Conservation (phyloP, 2,329 filamentous ascomycete species). For the Remersonia thermophila region DNA sequence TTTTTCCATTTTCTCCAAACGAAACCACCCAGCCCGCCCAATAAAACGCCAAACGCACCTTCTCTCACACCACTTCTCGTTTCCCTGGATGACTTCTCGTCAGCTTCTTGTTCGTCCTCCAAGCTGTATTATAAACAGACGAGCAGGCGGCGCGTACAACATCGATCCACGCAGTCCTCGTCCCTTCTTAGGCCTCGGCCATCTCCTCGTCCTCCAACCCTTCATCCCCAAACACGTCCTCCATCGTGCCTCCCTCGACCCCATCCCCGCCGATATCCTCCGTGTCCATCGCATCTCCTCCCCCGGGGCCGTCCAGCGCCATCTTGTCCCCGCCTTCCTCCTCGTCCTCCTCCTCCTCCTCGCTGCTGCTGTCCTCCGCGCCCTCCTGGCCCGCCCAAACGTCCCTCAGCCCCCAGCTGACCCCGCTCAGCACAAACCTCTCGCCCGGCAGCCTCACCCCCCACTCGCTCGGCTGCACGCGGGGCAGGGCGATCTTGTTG, state of each 20-base stretch:
- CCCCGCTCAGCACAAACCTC: slow-evolving; percentile 54
- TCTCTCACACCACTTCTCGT: too few relatives aligned
- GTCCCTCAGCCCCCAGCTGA: slow-evolving; percentile 51
- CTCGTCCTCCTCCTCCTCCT: slow-evolving; percentile 31
- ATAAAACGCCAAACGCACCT: background rate
- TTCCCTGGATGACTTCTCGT: too few relatives aligned
- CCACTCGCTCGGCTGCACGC: slow-evolving; percentile 53
- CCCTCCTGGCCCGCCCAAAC: slow-evolving; percentile 37
- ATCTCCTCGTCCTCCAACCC: slow-evolving; percentile 24
- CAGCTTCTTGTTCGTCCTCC: too few relatives aligned
- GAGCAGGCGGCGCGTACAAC: too few relatives aligned
- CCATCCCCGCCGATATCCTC: slow-evolving; percentile 43
- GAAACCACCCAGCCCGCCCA: background rate
- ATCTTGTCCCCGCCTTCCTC: slow-evolving; percentile 29
- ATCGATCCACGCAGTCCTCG: too few relatives aligned
- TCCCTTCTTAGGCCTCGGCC: slow-evolving; percentile 23
- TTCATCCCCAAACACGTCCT: slow-evolving; percentile 30
- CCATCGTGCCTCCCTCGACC: slow-evolving; percentile 42
- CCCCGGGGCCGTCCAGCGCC: slow-evolving; percentile 38
- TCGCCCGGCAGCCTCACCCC: slow-evolving; percentile 54
- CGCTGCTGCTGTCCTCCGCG: slow-evolving; percentile 25
- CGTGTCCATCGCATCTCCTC: slow-evolving; percentile 32
- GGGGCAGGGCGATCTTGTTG: slow-evolving; percentile 54
- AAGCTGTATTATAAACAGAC: too few relatives aligned
- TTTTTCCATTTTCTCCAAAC: background rate